A percentile compares a stretch with the other conserved stretches of the same genome.
Conservation (phyloP, 2,329 filamentous ascomycete genomes). For the Pseudogymnoascus sp. region DNA sequence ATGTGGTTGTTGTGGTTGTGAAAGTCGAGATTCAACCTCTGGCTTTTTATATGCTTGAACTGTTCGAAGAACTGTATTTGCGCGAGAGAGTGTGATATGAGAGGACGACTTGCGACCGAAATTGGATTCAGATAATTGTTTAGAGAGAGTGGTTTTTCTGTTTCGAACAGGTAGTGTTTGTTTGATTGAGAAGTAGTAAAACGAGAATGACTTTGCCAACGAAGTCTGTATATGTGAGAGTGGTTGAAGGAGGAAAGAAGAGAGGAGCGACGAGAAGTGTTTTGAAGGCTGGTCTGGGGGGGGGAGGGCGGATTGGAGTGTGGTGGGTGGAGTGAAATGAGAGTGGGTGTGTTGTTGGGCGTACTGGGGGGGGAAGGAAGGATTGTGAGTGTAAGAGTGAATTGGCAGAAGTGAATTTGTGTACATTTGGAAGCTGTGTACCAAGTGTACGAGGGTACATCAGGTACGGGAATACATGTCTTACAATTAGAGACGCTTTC, state of each 20-base stretch:
- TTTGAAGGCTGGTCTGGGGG: not conserved
- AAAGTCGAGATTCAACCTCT: not conserved
- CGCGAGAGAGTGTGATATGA: not conserved
- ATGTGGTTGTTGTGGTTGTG: not conserved
- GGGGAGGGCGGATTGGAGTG: not conserved
- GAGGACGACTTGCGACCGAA: not conserved
- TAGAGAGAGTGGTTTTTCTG: not conserved
- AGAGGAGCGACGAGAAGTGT: not conserved
- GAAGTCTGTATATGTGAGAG: conserved; percentile 5
- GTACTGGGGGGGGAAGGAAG: not conserved
- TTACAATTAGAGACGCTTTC: not conserved
- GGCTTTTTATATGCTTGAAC: not conserved
- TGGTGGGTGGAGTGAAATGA: not conserved
- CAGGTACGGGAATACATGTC: not conserved
- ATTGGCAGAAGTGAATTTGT: not conserved
- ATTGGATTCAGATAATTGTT: not conserved
- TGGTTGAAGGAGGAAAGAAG: not conserved
- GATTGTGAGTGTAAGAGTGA: not conserved
- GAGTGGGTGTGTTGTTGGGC: not conserved
- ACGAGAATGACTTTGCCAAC: conserved; percentile 8
- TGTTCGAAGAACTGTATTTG: not conserved
- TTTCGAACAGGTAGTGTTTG: not conserved
- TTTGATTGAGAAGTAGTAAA: not conserved
- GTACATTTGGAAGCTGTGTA: not conserved
- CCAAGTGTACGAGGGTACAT: not conserved